Conservation (phyloP, 345 rosid species). For the Populus davidiana region DNA sequence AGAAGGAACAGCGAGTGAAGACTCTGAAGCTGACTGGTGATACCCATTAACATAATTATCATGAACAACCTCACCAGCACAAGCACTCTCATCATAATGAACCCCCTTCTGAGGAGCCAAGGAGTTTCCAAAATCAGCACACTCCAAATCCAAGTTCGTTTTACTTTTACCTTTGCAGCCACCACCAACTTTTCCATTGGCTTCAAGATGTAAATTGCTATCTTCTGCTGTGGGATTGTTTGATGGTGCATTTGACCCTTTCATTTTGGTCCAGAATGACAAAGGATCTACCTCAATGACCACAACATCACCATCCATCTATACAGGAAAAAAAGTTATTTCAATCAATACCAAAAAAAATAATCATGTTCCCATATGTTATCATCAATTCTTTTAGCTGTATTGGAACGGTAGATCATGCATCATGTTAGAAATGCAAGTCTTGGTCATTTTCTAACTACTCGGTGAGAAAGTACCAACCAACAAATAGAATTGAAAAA, state of each 20-base stretch:
- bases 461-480: background rate
- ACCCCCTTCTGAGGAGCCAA: conserved; percentile 16
- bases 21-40: conserved; percentile 27
- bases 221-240: conserved; percentile 37
- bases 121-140: conserved; percentile 16
- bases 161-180: conserved; percentile 33
- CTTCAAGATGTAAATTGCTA: conserved; percentile 25
- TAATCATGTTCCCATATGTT: background rate
- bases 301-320: conserved; percentile 86
- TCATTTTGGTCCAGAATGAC: conserved; percentile 72
- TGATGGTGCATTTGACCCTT: conserved; percentile 50
- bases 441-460: background rate
- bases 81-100: conserved; percentile 24
- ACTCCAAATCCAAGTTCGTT: conserved; percentile 27
- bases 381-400: background rate
- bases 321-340: conserved; percentile 6
- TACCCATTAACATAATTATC: conserved; percentile 19
- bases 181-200: conserved; percentile 21
- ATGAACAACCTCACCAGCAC: conserved; percentile 21
- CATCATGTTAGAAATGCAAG: background rate
- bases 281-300: conserved; percentile 62
- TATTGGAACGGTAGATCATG: background rate
- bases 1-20: conserved; percentile 22
- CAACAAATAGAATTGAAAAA: background rate
- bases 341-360: conserved; percentile 1